These are phyloP conservation scores for Candida neerlandica DNA, from an alignment of 1,139 yeast genomes.

Conservation along the genomic window DNA sequence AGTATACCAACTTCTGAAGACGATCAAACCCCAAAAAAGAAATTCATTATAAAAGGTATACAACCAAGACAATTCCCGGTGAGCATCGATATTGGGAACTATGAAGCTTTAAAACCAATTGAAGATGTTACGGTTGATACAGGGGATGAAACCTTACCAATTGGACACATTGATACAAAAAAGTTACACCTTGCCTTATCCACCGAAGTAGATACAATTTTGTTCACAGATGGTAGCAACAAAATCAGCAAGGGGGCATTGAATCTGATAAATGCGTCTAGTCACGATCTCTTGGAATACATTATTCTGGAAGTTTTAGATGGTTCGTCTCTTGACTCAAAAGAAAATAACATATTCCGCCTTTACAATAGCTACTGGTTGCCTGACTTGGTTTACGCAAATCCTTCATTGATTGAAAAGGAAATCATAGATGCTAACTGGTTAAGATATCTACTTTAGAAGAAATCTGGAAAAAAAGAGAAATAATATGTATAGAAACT, in stretches of 20 bases:
- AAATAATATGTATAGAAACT: neutral
- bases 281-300: slow-evolving; percentile 36
- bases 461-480: neutral
- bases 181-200: slow-evolving; percentile 34
- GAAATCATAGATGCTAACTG: slow-evolving; percentile 39
- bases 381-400: slow-evolving; percentile 43
- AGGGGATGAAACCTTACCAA: slow-evolving; percentile 25
- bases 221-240: slow-evolving; percentile 21
- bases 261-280: slow-evolving; percentile 29
- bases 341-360: slow-evolving; percentile 32
- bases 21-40: slow-evolving; percentile 56
- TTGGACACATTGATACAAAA: slow-evolving; percentile 43
- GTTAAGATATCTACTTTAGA: slow-evolving; percentile 42
- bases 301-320: slow-evolving; percentile 34
- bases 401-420: slow-evolving; percentile 43
- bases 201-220: slow-evolving; percentile 26
- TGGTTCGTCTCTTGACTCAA: slow-evolving; percentile 20
- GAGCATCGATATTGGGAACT: slow-evolving; percentile 46
- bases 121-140: slow-evolving; percentile 5
- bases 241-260: slow-evolving; percentile 21
- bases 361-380: slow-evolving; percentile 46
- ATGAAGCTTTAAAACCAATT: slow-evolving; percentile 43
- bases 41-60: slow-evolving; percentile 90
- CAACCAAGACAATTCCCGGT: slow-evolving; percentile 50
- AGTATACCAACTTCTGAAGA: slow-evolving; percentile 48